Evolutionary conservation across 1,284 basidiomycete species (phyloP), one percentile per base, ranked within the genome.

Genomic region (Irpex rosettiformis): DNA sequence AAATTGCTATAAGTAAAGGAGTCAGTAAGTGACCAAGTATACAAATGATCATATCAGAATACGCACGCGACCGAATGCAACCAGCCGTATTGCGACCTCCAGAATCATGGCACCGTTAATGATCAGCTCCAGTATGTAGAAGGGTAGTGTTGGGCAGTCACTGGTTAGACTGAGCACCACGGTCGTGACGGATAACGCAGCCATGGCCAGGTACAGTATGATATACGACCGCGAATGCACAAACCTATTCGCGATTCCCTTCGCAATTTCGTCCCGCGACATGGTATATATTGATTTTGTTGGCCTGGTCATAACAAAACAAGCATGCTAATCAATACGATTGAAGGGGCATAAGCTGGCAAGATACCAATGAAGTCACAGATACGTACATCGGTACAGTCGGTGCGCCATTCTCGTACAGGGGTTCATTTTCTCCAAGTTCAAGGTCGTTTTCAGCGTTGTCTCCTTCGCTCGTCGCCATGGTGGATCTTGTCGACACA

Each of bases 51-150:
- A 58, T 10, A 28, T 21, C 45, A 55, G 63, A 37, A 33, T 22
- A 75, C 89, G 66, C 67, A 96, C 95, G 72, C 86, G 83, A 61
- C 94, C 94, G 67, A 96, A 91, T 1, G 95, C 95, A 55, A 96
- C 77, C 71, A 96, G 89, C 27, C 95, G 85, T 55, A 95, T 89
- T 1, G 80, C 80, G 16, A 98, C 95, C 76, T 98, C 95, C 22
- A 89, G 72, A 58, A 98, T 96, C 95, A 98, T 96, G 6, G 93
- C 81, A 0, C 82, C 79, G 69, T 98, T 98, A 71, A 98, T 85
- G 69, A 97, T 86, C 52, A 97, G 77, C 72, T 98, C 95, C 64
- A 98, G 80, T 30, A 96, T 78, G 72, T 94, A 96, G 79, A 97
- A 97, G 2, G 91, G 76, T 10, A 87, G 68, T 5, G 86, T 88